Evolutionary conservation across 768 basidiomycete species (phyloP).

Genomic region (Boletus pseudo-olivaceus): DNA sequence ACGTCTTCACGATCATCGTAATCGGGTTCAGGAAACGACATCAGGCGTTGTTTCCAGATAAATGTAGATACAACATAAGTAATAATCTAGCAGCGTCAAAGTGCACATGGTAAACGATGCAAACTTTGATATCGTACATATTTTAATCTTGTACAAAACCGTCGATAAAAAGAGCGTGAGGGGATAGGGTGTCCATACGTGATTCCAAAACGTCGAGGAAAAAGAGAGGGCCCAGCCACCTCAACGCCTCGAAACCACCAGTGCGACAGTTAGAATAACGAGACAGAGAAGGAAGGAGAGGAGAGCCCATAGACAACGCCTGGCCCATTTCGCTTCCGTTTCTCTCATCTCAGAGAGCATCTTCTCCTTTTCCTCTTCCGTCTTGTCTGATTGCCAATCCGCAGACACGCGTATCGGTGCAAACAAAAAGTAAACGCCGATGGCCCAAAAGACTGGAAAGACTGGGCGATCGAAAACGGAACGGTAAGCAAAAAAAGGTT

Average conservation of each 20-base stretch:
- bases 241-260: slow-evolving; percentile 25
- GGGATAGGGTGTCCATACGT: not conserved
- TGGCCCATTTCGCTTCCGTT: slow-evolving; percentile 55
- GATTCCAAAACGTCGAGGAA: not conserved
- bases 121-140: slow-evolving; percentile 7
- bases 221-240: slow-evolving; percentile 1
- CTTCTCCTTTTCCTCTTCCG: slow-evolving; percentile 45
- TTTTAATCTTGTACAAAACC: not conserved
- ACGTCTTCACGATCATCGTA: too few species aligned
- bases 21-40: not conserved
- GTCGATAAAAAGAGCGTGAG: slow-evolving; percentile 8
- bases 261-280: slow-evolving; percentile 23
- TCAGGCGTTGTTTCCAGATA: not conserved
- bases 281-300: slow-evolving; percentile 41
- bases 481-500: not conserved
- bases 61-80: slow-evolving; percentile 9
- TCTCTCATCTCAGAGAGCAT: slow-evolving; percentile 46
- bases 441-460: slow-evolving; percentile 60
- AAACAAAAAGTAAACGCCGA: slow-evolving; percentile 54
- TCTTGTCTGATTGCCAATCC: slow-evolving; percentile 56
- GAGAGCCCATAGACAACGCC: slow-evolving; percentile 53
- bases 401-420: slow-evolving; percentile 48
- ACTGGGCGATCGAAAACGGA: slow-evolving; percentile 32
- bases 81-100: not conserved
- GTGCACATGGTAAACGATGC: not conserved